Conservation (phyloP, 805 yeast species). For the Cyberlindnera nakhonratchasimensis region DNA sequence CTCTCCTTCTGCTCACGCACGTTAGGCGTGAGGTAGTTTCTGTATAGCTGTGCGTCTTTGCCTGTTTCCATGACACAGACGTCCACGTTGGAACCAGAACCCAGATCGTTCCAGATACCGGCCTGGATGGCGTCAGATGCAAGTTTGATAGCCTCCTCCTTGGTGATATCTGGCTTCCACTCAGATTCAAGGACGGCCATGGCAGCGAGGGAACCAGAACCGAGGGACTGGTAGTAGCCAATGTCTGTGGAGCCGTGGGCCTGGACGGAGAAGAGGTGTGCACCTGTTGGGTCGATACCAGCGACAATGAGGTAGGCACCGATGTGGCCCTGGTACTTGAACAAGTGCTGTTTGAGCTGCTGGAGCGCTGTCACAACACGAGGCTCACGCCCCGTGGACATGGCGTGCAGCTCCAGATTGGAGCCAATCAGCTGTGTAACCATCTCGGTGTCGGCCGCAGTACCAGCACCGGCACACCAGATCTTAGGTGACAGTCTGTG, state of each 20-base stretch:
- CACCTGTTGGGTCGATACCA: constrained; percentile 95
- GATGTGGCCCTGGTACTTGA: constrained; percentile 94
- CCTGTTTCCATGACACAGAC: constrained; percentile 95
- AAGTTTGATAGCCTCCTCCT: constrained; percentile 86
- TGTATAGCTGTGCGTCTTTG: constrained; percentile 75
- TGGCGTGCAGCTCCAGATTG: constrained; percentile 84
- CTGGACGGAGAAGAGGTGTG: constrained; percentile 87
- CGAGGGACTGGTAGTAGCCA: constrained; percentile 88
- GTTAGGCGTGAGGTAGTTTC: constrained; percentile 92
- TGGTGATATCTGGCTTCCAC: constrained; percentile 75
- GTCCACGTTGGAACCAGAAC: constrained; percentile 98
- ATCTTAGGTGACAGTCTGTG: constrained; percentile 86
- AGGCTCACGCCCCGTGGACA: constrained; percentile 82
- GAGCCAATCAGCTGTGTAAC: constrained; percentile 92
- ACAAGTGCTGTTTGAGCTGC: constrained; percentile 89
- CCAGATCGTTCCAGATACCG: constrained; percentile 98
- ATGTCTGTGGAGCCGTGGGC: constrained; percentile 98
- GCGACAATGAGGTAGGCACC: constrained; percentile 99
- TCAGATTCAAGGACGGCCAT: constrained; percentile 93
- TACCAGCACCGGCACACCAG: constrained; percentile 99
- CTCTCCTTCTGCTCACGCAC: constrained; percentile 77
- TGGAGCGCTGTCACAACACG: constrained; percentile 92
- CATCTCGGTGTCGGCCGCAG: constrained; percentile 99
- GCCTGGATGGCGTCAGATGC: constrained; percentile 93
- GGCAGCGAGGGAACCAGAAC: constrained; percentile 97